Percentiles rank a stretch among this genome's conserved stretches.
These are phyloP conservation scores for Escovopsis sp. DNA, from an alignment of 2,329 filamentous ascomycete genomes.

Conservation along the genomic window DNA sequence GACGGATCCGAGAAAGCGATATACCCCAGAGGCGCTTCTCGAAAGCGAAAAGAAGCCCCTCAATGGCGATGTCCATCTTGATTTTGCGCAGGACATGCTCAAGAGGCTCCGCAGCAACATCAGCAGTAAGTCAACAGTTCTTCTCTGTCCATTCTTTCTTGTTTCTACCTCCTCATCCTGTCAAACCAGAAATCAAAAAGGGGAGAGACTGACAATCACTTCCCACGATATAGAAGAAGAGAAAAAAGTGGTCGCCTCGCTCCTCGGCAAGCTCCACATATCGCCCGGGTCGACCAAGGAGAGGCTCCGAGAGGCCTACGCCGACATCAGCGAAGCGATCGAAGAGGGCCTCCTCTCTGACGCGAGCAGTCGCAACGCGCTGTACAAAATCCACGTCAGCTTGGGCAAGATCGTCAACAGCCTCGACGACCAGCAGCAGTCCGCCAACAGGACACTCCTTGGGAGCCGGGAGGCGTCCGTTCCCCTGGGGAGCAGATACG, in stretches of 20 bases:
- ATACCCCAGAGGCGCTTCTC: slow-evolving; percentile 30
- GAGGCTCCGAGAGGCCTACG: slow-evolving; percentile 42
- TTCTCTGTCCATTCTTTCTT: too few relatives aligned
- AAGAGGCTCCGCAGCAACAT: slow-evolving; percentile 55
- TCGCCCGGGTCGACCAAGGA: slow-evolving; percentile 48
- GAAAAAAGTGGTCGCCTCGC: slow-evolving; percentile 62
- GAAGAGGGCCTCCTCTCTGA: slow-evolving; percentile 46
- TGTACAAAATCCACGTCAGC: slow-evolving; percentile 54
- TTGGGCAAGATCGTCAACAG: slow-evolving; percentile 53
- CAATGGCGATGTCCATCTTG: slow-evolving; percentile 66
- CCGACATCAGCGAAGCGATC: slow-evolving; percentile 45
- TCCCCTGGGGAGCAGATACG: slow-evolving; percentile 12
- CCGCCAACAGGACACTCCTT: slow-evolving; percentile 19
- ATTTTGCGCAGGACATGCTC: slow-evolving; percentile 62
- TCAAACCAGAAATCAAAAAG: not conserved
- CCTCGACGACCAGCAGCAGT: slow-evolving; percentile 30
- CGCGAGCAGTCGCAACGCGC: slow-evolving; percentile 45
- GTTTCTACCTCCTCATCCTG: not conserved
- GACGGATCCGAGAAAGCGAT: slow-evolving; percentile 82
- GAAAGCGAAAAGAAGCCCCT: slow-evolving; percentile 49
- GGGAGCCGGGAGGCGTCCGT: slow-evolving; percentile 30
- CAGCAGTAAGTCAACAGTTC: slow-evolving; percentile 40
- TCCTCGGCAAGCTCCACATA: slow-evolving; percentile 73
- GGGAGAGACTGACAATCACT: slow-evolving; percentile 14
- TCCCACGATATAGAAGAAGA: slow-evolving; percentile 50